A percentile compares a stretch with the other conserved stretches of the same genome.
phyloP scores from a whole-genome alignment of 176 grass and related monocot species.

The Phyllostachys edulis region DNA sequence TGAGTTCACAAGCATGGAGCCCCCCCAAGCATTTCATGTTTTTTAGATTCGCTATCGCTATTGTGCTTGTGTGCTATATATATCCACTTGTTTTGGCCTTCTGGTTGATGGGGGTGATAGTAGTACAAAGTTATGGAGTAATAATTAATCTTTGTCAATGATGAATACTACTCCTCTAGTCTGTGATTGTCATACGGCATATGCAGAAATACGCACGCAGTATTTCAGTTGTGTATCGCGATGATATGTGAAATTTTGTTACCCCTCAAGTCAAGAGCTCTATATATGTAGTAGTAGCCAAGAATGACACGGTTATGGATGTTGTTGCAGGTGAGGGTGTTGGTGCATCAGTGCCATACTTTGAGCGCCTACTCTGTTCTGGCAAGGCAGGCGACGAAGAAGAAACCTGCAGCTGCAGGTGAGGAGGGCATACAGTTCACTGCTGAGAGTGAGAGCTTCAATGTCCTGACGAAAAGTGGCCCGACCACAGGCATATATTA shows the following conservation, averaged over 20 bases:
- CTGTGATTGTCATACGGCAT: no score
- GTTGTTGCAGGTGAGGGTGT: constrained; percentile 58
- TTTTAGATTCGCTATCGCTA: not conserved
- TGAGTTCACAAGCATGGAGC: constrained; percentile 13
- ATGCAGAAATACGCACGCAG: no score
- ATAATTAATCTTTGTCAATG: no score
- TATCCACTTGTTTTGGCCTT: not conserved
- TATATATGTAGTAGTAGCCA: not conserved
- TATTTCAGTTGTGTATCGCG: no score
- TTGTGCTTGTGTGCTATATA: not conserved
- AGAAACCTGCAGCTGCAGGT: not conserved
- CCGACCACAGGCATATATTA: constrained; percentile 44
- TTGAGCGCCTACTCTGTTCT: constrained; percentile 50
- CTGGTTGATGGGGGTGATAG: no score
- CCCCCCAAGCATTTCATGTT: not conserved
- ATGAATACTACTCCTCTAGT: no score
- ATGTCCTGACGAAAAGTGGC: constrained; percentile 39
- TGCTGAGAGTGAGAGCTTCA: constrained; percentile 18
- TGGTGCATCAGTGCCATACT: constrained; percentile 57
- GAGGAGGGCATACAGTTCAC: not conserved
- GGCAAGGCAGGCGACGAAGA: constrained; percentile 34
- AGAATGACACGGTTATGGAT: not conserved
- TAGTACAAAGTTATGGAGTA: no score
- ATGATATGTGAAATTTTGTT: no score
- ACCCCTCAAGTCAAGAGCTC: no score